A percentile compares a stretch with the other conserved stretches of the same genome.
These are phyloP conservation scores for Blepharisma stoltei DNA, from an alignment of 73 alveolate genomes.

Conservation along the genomic window DNA sequence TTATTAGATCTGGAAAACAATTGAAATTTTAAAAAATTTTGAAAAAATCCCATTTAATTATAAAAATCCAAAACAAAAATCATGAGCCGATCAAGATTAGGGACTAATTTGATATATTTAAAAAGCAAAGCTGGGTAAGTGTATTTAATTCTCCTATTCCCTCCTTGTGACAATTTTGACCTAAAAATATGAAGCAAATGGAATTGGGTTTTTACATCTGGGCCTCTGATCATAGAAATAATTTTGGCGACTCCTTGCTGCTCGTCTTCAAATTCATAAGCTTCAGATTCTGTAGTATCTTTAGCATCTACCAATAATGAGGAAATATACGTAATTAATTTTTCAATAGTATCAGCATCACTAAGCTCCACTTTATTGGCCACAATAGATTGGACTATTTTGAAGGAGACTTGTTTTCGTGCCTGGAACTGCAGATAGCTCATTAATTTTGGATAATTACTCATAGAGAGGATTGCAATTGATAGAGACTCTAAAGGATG, in stretches of 20 bases:
- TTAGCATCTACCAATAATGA: conserved; percentile 75
- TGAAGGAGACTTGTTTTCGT: conserved; percentile 72
- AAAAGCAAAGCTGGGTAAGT: conserved; percentile 84
- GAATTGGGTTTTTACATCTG: conserved; percentile 59
- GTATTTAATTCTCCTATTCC: conserved; percentile 71
- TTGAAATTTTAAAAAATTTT: too few relatives aligned
- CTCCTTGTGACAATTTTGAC: conserved; percentile 81
- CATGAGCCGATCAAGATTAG: too few relatives aligned
- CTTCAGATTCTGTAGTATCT: conserved; percentile 59
- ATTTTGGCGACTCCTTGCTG: conserved; percentile 81
- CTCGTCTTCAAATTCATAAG: conserved; percentile 85
- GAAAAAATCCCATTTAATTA: too few relatives aligned
- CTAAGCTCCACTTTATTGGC: conserved; percentile 50
- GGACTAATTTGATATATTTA: conserved; percentile 41
- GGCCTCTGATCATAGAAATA: conserved; percentile 64
- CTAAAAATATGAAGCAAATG: conserved; percentile 68
- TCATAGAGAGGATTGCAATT: conserved; percentile 78
- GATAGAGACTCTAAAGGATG: conserved; percentile 82
- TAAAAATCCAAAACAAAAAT: too few relatives aligned
- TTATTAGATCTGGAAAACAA: too few relatives aligned
- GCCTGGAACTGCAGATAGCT: conserved; percentile 69
- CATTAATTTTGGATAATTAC: conserved; percentile 82
- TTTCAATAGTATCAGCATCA: conserved; percentile 59
- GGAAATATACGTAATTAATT: conserved; percentile 74
- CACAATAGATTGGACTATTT: conserved; percentile 75